Conservation (phyloP, 1,284 basidiomycete genomes). For the Ganoderma leucocontextum region DNA sequence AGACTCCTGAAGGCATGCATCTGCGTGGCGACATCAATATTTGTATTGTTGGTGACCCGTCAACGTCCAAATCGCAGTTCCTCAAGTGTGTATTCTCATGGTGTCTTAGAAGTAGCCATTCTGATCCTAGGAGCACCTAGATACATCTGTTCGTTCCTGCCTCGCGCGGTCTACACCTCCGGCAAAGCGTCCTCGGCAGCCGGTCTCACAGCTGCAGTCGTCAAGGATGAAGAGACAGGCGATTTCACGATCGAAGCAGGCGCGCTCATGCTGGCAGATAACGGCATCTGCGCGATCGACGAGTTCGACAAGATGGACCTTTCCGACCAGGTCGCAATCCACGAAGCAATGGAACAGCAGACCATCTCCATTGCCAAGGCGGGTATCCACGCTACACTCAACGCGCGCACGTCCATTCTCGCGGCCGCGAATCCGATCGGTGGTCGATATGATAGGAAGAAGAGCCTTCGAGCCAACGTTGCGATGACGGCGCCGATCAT, state of each 20-base stretch:
- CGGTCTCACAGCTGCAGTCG: constrained; percentile 98
- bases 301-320: constrained; percentile 99
- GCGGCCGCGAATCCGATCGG: constrained; percentile 98
- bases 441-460: constrained; percentile 96
- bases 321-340: constrained; percentile 98
- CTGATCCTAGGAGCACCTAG: constrained; percentile 48
- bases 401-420: constrained; percentile 97
- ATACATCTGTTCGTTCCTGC: constrained; percentile 98
- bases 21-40: constrained; percentile 98
- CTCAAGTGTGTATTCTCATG: constrained; percentile 75
- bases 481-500: constrained; percentile 99
- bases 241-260: constrained; percentile 99
- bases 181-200: constrained; percentile 99
- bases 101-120: no score
- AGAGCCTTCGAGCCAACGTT: constrained; percentile 92
- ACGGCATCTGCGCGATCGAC: constrained; percentile 99
- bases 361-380: constrained; percentile 99
- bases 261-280: constrained; percentile 99
- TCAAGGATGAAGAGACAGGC: constrained; percentile 98
- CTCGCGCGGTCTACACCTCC: constrained; percentile 98
- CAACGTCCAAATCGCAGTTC: constrained; percentile 98
- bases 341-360: constrained; percentile 99
- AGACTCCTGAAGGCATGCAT: constrained; percentile 96
- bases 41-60: constrained; percentile 98
- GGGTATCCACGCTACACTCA: constrained; percentile 98